These are phyloP conservation scores for Mrakia frigida DNA, from an alignment of 768 basidiomycete species.

Conservation along the genomic window DNA sequence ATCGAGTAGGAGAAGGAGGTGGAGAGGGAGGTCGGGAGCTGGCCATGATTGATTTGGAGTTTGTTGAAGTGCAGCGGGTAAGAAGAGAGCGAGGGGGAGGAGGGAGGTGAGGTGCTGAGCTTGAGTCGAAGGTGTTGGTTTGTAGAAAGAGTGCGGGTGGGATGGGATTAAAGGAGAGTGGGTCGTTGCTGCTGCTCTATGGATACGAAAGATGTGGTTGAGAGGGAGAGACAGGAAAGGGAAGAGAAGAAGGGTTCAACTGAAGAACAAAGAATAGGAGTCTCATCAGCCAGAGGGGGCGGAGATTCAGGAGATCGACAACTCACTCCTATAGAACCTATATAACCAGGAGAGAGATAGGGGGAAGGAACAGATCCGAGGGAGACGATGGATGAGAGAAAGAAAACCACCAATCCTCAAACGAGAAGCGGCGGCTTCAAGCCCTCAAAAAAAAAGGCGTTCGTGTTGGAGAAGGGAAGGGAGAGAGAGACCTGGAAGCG, in stretches of 20 bases:
- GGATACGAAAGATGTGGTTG: neutral
- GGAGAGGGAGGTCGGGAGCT: neutral
- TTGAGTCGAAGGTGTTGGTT: neutral
- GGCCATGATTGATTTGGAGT: too few relatives aligned
- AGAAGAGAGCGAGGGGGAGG: neutral
- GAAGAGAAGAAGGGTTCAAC: neutral
- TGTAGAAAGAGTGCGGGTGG: neutral
- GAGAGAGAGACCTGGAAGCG: neutral
- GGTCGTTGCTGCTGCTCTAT: neutral
- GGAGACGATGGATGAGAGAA: neutral
- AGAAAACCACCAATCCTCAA: neutral
- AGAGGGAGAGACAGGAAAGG: neutral
- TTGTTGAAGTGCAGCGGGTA: too few relatives aligned
- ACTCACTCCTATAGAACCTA: neutral
- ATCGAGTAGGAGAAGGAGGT: neutral
- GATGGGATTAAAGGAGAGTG: neutral
- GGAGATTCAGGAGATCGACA: neutral
- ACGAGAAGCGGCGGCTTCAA: neutral
- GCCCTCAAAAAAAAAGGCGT: neutral
- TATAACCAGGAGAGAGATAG: neutral
- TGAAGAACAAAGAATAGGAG: too few relatives aligned
- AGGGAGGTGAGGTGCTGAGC: neutral
- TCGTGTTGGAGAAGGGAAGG: neutral
- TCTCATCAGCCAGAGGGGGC: too few relatives aligned
- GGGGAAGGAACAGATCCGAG: neutral